Evolutionary conservation across 805 yeast genomes (phyloP).

Genomic region (Barnettozyma populi): DNA sequence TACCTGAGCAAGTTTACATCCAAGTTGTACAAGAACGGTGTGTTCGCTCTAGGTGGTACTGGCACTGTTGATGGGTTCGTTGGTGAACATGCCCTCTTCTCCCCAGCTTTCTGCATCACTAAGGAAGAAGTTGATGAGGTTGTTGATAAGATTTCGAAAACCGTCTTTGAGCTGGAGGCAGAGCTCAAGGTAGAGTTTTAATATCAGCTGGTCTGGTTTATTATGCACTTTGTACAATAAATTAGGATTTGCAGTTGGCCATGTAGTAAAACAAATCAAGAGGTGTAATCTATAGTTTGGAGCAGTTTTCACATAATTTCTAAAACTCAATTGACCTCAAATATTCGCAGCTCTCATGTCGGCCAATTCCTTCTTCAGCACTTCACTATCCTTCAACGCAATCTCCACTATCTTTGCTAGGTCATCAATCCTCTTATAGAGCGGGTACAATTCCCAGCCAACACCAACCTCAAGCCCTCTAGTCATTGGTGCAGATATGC

Average conservation of each 20-base stretch:
- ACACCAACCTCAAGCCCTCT: slow-evolving; percentile 50
- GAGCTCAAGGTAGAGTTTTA: slow-evolving; percentile 1
- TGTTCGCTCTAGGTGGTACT: slow-evolving; percentile 34
- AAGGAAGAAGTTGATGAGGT: slow-evolving; percentile 33
- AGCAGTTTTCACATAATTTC: too few relatives aligned
- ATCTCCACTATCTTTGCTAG: slow-evolving; percentile 20
- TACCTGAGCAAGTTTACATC: slow-evolving; percentile 29
- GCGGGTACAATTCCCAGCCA: slow-evolving; percentile 57
- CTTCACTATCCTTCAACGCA: slow-evolving; percentile 17
- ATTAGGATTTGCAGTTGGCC: neutral
- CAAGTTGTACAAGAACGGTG: slow-evolving; percentile 35
- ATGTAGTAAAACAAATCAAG: too few relatives aligned
- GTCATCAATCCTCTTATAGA: slow-evolving; percentile 46
- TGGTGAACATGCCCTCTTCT: slow-evolving; percentile 43
- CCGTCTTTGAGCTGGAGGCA: slow-evolving; percentile 20
- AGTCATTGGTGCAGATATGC: slow-evolving; percentile 53
- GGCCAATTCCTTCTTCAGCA: slow-evolving; percentile 11
- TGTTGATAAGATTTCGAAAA: slow-evolving; percentile 24
- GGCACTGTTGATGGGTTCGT: slow-evolving; percentile 35
- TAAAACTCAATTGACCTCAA: too few relatives aligned
- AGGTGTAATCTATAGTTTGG: too few relatives aligned
- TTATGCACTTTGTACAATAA: neutral
- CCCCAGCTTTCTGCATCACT: slow-evolving; percentile 39
- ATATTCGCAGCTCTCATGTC: neutral
- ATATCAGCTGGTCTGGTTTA: neutral